phyloP scores from a whole-genome alignment of 164 flowering plant species.

The Saururus chinensis region DNA sequence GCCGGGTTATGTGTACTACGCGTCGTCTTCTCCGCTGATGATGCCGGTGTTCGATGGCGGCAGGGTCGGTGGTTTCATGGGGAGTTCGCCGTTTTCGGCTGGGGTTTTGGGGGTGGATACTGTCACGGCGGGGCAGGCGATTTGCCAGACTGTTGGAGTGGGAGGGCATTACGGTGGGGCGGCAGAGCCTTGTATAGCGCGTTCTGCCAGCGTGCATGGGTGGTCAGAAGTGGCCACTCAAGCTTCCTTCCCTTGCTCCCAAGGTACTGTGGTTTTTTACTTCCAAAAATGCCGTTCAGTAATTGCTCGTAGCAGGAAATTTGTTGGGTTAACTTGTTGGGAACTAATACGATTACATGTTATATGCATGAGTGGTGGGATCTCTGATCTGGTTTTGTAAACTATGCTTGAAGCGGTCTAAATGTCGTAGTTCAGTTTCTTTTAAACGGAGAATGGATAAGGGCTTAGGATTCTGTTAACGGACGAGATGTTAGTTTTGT shows the following conservation, averaged over 20 bases:
- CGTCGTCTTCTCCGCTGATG: constrained; percentile 49
- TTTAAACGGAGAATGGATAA: no score
- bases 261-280: no score
- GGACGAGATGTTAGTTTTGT: not conserved
- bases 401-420: no score
- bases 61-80: constrained; percentile 26
- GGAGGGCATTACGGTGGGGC: constrained; percentile 19
- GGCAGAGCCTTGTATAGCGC: constrained; percentile 56
- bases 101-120: constrained; percentile 43
- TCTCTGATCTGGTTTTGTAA: no score
- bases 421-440: no score
- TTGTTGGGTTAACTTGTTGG: not conserved
- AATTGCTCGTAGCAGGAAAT: not conserved
- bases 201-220: constrained; percentile 84
- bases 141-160: constrained; percentile 17
- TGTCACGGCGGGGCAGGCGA: constrained; percentile 16
- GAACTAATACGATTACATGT: no score
- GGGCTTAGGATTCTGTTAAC: not conserved
- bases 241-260: constrained; percentile 35
- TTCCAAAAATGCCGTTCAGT: no score
- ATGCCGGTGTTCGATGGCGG: constrained; percentile 35
- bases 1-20: constrained; percentile 56
- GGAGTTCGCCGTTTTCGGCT: constrained; percentile 55
- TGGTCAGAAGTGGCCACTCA: constrained; percentile 50
- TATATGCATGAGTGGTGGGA: no score